Evolutionary conservation across 2,329 filamentous ascomycete species (phyloP), one percentile per base, ranked within the genome.

Genomic region (Pleomassaria siparia): DNA sequence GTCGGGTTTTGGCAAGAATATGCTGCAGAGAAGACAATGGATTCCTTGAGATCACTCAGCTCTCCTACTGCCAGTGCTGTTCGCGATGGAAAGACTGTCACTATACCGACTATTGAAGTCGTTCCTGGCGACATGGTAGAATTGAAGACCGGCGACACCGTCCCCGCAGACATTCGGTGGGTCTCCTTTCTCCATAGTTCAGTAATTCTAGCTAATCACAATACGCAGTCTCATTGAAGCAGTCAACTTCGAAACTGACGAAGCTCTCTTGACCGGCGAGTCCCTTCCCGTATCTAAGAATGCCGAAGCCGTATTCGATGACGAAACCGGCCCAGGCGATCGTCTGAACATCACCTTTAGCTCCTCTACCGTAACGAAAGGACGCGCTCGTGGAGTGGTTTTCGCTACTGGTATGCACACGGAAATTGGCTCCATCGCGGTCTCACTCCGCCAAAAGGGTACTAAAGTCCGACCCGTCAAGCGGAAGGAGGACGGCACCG

Each of bases 181-280:
- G 55, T 55, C 10, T 25, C 11, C 22, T 2, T 22, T 28, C 16
- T 24, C 4, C n/a, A 30, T 8, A n/a, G 15, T 4, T 13, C 2
- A 30, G n/a, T 41, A 11, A 9, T 13, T 22, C 11, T 4, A 13
- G n/a, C 22, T 25, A 40, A 42, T 25, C 11, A 24, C 18, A 13
- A 28, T 16, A 43, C 35, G 11, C 22, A 63, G 72, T 20, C 66
- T 81, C 1, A 67, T 85, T 48, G 80, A 85, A 51, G 81, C 81
- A 46, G 82, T 91, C 70, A 92, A 92, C 67, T 76, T 91, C 51
- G 87, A 87, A 43, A 86, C 85, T 46, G 88, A 92, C 49, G 85
- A 88, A 65, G 84, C 85, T 10, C 75, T 87, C 22, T 76, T 89
- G 22, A 89, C 86, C 2, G 86, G 86, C 56, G 86, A 89, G 70